Base-by-base conservation (phyloP, 2,329 filamentous ascomycete species). In the Ustilaginoidea virens region DNA sequence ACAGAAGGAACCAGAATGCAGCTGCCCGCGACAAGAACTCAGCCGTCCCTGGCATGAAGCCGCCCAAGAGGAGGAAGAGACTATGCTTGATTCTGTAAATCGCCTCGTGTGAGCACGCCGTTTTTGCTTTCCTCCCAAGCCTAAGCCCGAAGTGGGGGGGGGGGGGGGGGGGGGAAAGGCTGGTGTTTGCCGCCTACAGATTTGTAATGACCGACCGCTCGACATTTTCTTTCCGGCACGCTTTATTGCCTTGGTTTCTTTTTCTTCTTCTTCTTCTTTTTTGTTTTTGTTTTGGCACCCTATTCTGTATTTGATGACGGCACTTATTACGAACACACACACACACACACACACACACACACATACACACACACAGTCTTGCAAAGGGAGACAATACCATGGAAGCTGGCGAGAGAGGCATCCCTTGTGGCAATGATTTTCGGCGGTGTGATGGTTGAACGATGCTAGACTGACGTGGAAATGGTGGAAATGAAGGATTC, bases 21-120 rank as follows among this genome's bases (percentile, higher is more conserved):
- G 56, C 58, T 40, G 23, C n/a, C 57, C 43, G 53, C 29, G 55
- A 55, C 31, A 49, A 48, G 25, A 49, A 50, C 35, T 43, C 50
- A 34, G 51, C 49, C 26, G 49, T 62, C 36, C 54, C 58, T 22
- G 56, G 58, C 32, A 46, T 62, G 33, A 58, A 58, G 34, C 48
- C 51, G 40, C 50, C 62, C 59, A 82, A 75, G 66, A 77, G 77
- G 63, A 90, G 82, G 74, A 85, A 80, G 69, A 75, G 77, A 61
- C 80, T 69, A 55, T 92, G 82, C 64, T 72, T 69, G 52, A 71
- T 87, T 53, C 64, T 92, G 49, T 92, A 63, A 70, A n/a, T 51
- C 20, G 30, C 17, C 10, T 21, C 23, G 16, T 15, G 16, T 28
- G 27, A 18, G 9, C 18, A 11, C 1, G 28, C 17, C 18, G 9